Percentiles rank a stretch among this genome's conserved stretches.
Conservation (phyloP, 140 eudicot species). For the Erigeron philadelphicus region DNA sequence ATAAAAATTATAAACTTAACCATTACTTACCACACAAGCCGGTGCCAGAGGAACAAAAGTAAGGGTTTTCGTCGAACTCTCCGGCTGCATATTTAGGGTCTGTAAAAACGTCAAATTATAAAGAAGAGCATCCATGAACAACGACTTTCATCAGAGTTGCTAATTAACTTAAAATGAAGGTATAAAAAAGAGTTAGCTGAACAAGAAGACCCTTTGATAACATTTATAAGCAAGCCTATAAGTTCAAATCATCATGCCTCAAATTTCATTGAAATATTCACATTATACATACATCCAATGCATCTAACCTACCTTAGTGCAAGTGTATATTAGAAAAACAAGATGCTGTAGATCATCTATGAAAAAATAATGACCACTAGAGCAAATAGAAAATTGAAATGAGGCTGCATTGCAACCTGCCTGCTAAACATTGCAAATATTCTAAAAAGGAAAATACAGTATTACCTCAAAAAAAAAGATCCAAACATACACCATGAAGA, state of each 20-base stretch:
- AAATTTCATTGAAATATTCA: not conserved
- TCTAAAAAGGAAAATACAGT: not conserved
- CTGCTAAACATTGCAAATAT: not conserved
- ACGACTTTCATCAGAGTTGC: not conserved
- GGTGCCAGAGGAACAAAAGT: constrained; percentile 93
- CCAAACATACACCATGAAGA: constrained; percentile 1
- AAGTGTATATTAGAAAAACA: not conserved
- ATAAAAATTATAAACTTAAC: not conserved
- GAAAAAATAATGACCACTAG: not conserved
- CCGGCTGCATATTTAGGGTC: constrained; percentile 70
- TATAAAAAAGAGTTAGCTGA: not conserved
- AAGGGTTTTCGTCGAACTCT: constrained; percentile 59
- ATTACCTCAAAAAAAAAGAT: not conserved
- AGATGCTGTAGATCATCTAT: not conserved
- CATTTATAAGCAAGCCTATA: not conserved
- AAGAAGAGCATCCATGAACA: not conserved
- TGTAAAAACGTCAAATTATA: constrained; percentile 21
- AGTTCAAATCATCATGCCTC: not conserved
- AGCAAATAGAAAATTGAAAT: not conserved
- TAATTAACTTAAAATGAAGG: not conserved
- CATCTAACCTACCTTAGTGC: too few relatives aligned
- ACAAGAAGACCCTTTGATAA: not conserved
- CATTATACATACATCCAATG: not conserved
- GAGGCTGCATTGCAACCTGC: not conserved
- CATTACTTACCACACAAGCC: constrained; percentile 78